Base-by-base conservation (phyloP, 306 rosid species). In the Quercus engelmannii region DNA sequence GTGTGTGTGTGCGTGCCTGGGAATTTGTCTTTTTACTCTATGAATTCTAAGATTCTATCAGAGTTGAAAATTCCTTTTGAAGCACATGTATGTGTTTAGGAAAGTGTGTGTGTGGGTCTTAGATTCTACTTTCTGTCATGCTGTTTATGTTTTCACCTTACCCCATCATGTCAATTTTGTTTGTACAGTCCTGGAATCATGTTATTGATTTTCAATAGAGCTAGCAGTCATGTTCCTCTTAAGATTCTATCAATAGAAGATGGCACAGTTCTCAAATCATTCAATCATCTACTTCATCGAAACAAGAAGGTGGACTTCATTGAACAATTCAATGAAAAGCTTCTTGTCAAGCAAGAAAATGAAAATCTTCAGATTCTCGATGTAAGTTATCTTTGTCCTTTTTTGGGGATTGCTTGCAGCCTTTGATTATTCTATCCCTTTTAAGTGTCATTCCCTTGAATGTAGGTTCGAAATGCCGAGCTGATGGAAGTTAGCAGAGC, bases 311-410 rank as follows among this genome's bases (percentile, higher is more conserved):
- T 94, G 79, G 98, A 94, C 84, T 94, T 94, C 88, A 94, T 94
- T n/a, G 98, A 94, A 81, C 98, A 92, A 79, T 94, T 94, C 86
- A 94, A 94, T 71, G 98, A 94, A 88, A 94, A 94, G 88, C 98
- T 94, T 85, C 96, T 94, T 70, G 98, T 94, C 83, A 94, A 94
- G 85, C 98, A 94, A 86, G 97, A 94, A 89, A 88, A 94, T 76
- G 98, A 94, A 85, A 94, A 94, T 86, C 98, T 94, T 70, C 97
- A 94, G 85, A 94, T 94, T 71, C 96, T 94, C 74, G 98, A 94
- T 69, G 98, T 94, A 84, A 90, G 92, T 80, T 69, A 38, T 51
- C 46, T 26, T 76, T 58, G 52, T 55, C 30, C 35, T 25, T 25
- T 67, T n/a, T 74, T 49, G 43, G 12, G 14, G 19, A 43, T 18